These are phyloP conservation scores for Xerocomellus intermedius DNA, from an alignment of 768 basidiomycete genomes.

Conservation along the genomic window DNA sequence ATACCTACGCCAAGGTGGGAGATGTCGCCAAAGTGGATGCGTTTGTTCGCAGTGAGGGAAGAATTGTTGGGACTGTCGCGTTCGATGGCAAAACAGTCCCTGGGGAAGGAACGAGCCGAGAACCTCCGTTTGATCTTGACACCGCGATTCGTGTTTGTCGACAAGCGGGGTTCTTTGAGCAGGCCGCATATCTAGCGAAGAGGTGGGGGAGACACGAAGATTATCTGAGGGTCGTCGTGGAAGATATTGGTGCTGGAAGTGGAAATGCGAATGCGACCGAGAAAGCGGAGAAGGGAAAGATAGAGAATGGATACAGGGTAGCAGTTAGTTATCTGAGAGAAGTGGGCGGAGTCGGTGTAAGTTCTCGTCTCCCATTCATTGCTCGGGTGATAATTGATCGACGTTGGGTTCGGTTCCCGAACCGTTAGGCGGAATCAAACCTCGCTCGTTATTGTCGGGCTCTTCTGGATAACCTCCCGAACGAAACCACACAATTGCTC, in stretches of 20 bases:
- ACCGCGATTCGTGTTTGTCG: conserved; percentile 96
- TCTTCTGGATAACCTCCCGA: conserved; percentile 76
- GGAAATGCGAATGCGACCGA: conserved; percentile 7
- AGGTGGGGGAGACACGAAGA: conserved; percentile 92
- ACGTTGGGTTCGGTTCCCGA: not conserved
- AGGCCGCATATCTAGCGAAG: conserved; percentile 89
- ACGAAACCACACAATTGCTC: conserved; percentile 86
- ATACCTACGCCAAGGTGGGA: conserved; percentile 96
- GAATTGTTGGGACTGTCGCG: conserved; percentile 32
- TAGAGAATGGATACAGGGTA: conserved; percentile 51
- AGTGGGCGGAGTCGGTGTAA: conserved; percentile 75
- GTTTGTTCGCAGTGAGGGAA: conserved; percentile 88
- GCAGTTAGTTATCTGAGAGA: conserved; percentile 79
- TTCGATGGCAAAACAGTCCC: conserved; percentile 21
- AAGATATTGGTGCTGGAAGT: conserved; percentile 61
- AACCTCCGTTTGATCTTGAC: conserved; percentile 94
- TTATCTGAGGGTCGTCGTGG: conserved; percentile 90
- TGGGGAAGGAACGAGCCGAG: conserved; percentile 47
- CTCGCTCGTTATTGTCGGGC: conserved; percentile 86
- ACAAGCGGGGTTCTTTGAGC: conserved; percentile 94
- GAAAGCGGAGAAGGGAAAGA: conserved; percentile 36
- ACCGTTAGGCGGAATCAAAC: conserved; percentile 78
- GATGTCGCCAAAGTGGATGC: conserved; percentile 84
- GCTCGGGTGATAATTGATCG: not conserved
- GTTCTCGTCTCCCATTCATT: conserved; percentile 29